Conservation (phyloP, 768 basidiomycete genomes). For the Paxillus involutus region DNA sequence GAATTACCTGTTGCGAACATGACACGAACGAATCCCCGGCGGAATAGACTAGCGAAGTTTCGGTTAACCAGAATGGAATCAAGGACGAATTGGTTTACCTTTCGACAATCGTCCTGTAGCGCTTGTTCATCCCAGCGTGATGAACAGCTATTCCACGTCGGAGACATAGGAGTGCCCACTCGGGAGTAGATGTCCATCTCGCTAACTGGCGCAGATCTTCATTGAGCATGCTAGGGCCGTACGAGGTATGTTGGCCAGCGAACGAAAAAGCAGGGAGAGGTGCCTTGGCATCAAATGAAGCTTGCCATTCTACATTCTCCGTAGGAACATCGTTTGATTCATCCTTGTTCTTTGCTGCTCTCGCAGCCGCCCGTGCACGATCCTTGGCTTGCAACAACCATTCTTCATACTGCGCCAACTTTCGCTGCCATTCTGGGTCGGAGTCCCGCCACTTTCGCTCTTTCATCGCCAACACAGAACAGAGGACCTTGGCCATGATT, state of each 20-base stretch:
- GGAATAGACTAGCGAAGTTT: slow-evolving; percentile 41
- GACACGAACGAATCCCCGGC: slow-evolving; percentile 60
- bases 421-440: slow-evolving; percentile 49
- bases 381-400: slow-evolving; percentile 50
- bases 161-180: slow-evolving; percentile 50
- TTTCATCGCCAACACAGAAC: slow-evolving; percentile 35
- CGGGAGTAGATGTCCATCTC: slow-evolving; percentile 31
- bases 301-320: slow-evolving; percentile 44
- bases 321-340: slow-evolving; percentile 24
- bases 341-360: slow-evolving; percentile 38
- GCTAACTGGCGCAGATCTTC: slow-evolving; percentile 43
- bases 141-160: slow-evolving; percentile 66
- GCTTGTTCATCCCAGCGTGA: slow-evolving; percentile 67
- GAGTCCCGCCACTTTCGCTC: slow-evolving; percentile 51
- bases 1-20: slow-evolving; percentile 61
- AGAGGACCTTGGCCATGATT: slow-evolving; percentile 43
- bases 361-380: slow-evolving; percentile 44
- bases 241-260: slow-evolving; percentile 41
- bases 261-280: slow-evolving; percentile 64
- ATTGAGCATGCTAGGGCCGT: slow-evolving; percentile 47
- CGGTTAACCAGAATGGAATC: background rate
- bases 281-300: slow-evolving; percentile 55
- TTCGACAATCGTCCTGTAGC: slow-evolving; percentile 58
- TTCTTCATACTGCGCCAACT: slow-evolving; percentile 48
- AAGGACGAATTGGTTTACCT: slow-evolving; percentile 35